A percentile compares a stretch with the other conserved stretches of the same genome.
phyloP scores from a whole-genome alignment of 2,329 filamentous ascomycete genomes.

The Beauveria varroae region DNA sequence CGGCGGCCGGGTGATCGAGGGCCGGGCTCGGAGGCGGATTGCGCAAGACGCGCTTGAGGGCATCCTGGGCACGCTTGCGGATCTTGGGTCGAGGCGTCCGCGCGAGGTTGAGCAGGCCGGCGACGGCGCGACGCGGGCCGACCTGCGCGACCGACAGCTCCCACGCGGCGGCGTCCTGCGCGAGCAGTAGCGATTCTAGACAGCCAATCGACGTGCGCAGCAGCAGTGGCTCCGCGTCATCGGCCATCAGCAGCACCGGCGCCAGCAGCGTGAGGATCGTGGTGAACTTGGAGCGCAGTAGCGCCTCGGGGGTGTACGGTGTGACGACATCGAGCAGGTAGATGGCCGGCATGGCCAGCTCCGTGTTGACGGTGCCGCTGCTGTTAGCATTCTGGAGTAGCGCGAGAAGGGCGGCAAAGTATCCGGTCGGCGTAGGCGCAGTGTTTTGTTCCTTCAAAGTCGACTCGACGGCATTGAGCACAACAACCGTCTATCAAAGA shows the following conservation, averaged over 20 bases:
- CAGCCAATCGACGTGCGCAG: conserved; percentile 85
- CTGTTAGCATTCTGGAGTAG: conserved; percentile 72
- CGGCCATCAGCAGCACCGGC: conserved; percentile 69
- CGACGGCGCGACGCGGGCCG: conserved; percentile 79
- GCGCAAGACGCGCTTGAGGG: conserved; percentile 72
- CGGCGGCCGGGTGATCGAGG: conserved; percentile 86
- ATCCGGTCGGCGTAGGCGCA: conserved; percentile 76
- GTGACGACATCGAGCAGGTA: conserved; percentile 94
- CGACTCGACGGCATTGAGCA: conserved; percentile 86
- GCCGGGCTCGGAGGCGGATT: conserved; percentile 85
- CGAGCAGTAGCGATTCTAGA: conserved; percentile 81
- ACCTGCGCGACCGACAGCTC: conserved; percentile 75
- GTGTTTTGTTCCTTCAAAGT: conserved; percentile 84
- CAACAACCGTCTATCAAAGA: conserved; percentile 45
- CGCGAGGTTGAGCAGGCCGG: conserved; percentile 75
- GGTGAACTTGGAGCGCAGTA: conserved; percentile 90
- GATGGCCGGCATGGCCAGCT: conserved; percentile 77
- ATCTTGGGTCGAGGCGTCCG: conserved; percentile 89
- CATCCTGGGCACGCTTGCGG: conserved; percentile 86
- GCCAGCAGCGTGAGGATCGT: conserved; percentile 84
- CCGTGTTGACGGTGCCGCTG: conserved; percentile 65
- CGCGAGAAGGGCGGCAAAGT: conserved; percentile 91
- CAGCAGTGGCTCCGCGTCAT: conserved; percentile 79
- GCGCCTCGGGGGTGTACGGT: conserved; percentile 71
- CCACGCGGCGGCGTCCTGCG: conserved; percentile 85